These are phyloP conservation scores for Favolaschia claudopus DNA, from an alignment of 768 basidiomycete species.

Conservation along the genomic window DNA sequence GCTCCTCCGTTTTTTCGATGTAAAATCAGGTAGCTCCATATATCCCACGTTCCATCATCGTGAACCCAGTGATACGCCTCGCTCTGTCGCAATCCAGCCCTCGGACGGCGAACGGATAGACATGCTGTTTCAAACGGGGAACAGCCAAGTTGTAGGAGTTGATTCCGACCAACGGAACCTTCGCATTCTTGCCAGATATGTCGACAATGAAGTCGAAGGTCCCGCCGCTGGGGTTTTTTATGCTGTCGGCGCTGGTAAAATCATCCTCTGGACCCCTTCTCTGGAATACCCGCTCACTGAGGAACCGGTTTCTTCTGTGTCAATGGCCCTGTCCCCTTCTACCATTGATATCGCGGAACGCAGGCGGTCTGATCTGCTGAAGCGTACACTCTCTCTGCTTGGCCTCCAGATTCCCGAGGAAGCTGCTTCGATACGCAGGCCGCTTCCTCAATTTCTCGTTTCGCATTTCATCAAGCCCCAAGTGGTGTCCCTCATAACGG, in stretches of 20 bases:
- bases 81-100: slow-evolving; percentile 26
- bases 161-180: slow-evolving; percentile 31
- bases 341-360: slow-evolving; percentile 29
- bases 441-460: slow-evolving; percentile 70
- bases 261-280: slow-evolving; percentile 63
- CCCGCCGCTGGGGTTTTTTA: slow-evolving; percentile 42
- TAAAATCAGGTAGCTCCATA: slow-evolving; percentile 39
- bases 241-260: slow-evolving; percentile 54
- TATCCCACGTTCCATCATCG: slow-evolving; percentile 33
- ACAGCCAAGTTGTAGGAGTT: slow-evolving; percentile 39
- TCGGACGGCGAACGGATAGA: slow-evolving; percentile 35
- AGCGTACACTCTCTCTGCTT: slow-evolving; percentile 40
- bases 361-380: slow-evolving; percentile 37
- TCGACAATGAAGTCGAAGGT: slow-evolving; percentile 25
- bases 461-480: slow-evolving; percentile 50
- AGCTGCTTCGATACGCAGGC: slow-evolving; percentile 39
- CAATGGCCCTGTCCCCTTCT: slow-evolving; percentile 24
- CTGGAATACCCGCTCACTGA: slow-evolving; percentile 61
- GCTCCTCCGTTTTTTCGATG: slow-evolving; percentile 47
- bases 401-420: slow-evolving; percentile 52
- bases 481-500: slow-evolving; percentile 49
- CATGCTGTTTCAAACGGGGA: slow-evolving; percentile 36
- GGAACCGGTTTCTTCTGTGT: slow-evolving; percentile 41
- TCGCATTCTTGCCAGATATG: slow-evolving; percentile 42
- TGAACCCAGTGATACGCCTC: slow-evolving; percentile 16